phyloP scores from a whole-genome alignment of 495 filamentous ascomycete species.

The Aspergillus taichungensis region DNA sequence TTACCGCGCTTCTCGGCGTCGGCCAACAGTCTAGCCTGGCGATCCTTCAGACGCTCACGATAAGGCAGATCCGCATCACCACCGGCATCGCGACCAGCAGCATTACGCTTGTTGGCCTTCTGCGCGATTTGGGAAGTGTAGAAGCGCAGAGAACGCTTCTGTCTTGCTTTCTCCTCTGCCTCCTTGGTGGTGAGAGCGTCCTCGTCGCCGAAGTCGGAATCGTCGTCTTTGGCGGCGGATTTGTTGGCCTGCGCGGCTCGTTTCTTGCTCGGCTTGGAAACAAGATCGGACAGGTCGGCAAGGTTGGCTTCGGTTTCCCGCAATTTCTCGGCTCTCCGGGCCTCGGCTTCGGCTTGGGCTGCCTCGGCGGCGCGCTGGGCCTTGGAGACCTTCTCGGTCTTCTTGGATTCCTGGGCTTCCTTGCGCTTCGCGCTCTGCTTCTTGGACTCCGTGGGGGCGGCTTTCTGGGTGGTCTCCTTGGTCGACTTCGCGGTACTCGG shows the following conservation, averaged over 20 bases:
- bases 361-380: constrained; percentile 41
- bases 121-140: constrained; percentile 95
- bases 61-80: constrained; percentile 90
- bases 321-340: constrained; percentile 46
- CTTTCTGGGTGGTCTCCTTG: constrained; percentile 11
- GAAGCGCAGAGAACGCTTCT: constrained; percentile 85
- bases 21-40: constrained; percentile 72
- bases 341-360: constrained; percentile 44
- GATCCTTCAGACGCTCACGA: constrained; percentile 75
- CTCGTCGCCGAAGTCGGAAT: constrained; percentile 64
- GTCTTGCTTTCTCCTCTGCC: constrained; percentile 71
- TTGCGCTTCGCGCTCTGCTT: constrained; percentile 21
- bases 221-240: constrained; percentile 25
- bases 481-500: background rate
- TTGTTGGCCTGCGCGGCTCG: constrained; percentile 29
- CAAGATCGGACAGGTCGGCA: constrained; percentile 48
- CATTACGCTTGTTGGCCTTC: constrained; percentile 76
- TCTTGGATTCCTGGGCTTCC: constrained; percentile 22
- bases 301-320: constrained; percentile 60
- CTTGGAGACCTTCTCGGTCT: constrained; percentile 41
- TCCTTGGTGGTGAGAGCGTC: constrained; percentile 50
- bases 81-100: constrained; percentile 74
- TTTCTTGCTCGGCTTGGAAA: constrained; percentile 22
- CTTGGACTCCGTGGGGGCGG: constrained; percentile 11
- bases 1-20: constrained; percentile 81